Conservation (phyloP, 2,329 filamentous ascomycete species). For the Cercospora nicotianae region DNA sequence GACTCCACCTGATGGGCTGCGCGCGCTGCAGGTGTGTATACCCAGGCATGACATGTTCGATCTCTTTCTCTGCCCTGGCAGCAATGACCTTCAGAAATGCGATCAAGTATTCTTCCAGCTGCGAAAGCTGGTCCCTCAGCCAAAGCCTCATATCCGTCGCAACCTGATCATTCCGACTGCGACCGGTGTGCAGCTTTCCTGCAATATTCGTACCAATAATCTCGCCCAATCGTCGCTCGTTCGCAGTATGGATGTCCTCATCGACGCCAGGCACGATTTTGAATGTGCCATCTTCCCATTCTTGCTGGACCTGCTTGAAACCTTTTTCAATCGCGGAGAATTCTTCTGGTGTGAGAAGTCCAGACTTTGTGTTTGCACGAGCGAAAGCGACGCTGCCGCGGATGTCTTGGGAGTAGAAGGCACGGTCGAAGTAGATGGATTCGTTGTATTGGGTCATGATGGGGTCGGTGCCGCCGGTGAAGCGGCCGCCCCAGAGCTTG, state of each 20-base stretch:
- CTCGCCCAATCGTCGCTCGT: slow-evolving; percentile 63
- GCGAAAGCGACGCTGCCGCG: slow-evolving; percentile 78
- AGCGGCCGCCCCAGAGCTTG: slow-evolving; percentile 63
- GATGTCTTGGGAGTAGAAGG: slow-evolving; percentile 78
- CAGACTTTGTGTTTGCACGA: slow-evolving; percentile 71
- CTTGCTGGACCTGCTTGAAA: slow-evolving; percentile 58
- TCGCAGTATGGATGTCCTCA: slow-evolving; percentile 58
- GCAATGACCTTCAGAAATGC: slow-evolving; percentile 69
- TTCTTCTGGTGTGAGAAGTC: slow-evolving; percentile 71
- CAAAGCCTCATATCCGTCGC: slow-evolving; percentile 89
- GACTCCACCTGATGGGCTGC: slow-evolving; percentile 76
- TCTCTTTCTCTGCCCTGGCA: slow-evolving; percentile 69
- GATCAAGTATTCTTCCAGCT: slow-evolving; percentile 67
- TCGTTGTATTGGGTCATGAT: slow-evolving; percentile 86
- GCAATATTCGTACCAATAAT: slow-evolving; percentile 82
- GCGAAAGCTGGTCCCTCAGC: slow-evolving; percentile 72
- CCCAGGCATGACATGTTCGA: slow-evolving; percentile 78
- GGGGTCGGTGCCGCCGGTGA: slow-evolving; percentile 74
- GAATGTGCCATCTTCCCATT: slow-evolving; percentile 51
- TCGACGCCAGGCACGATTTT: slow-evolving; percentile 50
- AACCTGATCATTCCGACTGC: slow-evolving; percentile 87
- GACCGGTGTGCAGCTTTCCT: slow-evolving; percentile 84
- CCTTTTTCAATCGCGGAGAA: slow-evolving; percentile 73
- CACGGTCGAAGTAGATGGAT: slow-evolving; percentile 74
- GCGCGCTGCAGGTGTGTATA: slow-evolving; percentile 87